Percentiles rank a stretch among this genome's conserved stretches.
These are phyloP conservation scores for Chamaenerion angustifolium DNA, from an alignment of 345 rosid species.

Conservation along the genomic window DNA sequence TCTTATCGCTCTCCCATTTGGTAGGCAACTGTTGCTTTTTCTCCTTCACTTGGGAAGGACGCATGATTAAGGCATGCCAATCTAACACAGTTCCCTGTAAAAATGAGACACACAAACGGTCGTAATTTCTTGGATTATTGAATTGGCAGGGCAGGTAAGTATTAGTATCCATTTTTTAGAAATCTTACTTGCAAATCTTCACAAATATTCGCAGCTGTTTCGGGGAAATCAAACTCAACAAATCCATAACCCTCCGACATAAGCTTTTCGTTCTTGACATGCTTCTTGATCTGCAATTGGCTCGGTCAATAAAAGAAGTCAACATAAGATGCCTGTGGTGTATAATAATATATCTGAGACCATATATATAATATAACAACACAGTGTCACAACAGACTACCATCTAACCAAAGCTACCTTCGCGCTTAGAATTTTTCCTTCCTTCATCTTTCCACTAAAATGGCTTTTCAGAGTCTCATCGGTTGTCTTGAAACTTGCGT, in stretches of 20 bases:
- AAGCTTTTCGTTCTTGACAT: slow-evolving; percentile 64
- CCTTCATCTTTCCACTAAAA: slow-evolving; percentile 45
- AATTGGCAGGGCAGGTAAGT: no score
- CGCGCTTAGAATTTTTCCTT: slow-evolving; percentile 60
- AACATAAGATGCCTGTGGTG: no score
- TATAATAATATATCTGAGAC: slow-evolving; percentile 4
- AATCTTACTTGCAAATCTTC: slow-evolving; percentile 57
- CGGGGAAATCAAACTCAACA: slow-evolving; percentile 70
- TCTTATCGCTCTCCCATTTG: slow-evolving; percentile 43
- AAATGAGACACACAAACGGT: neutral
- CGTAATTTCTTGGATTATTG: neutral
- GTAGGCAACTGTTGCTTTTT: slow-evolving; percentile 34
- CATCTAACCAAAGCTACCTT: slow-evolving; percentile 45
- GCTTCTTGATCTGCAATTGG: slow-evolving; percentile 56
- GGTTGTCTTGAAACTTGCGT: slow-evolving; percentile 80
- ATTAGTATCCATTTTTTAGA: neutral
- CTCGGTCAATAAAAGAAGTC: slow-evolving; percentile 5
- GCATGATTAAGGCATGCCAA: slow-evolving; percentile 80
- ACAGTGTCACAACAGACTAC: neutral
- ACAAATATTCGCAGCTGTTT: slow-evolving; percentile 54
- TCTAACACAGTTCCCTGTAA: slow-evolving; percentile 78
- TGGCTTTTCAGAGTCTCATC: slow-evolving; percentile 69
- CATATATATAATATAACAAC: slow-evolving; percentile 1
- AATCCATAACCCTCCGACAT: slow-evolving; percentile 90
- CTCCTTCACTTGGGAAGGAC: slow-evolving; percentile 63